Conservation (phyloP, 192 early-diverging fungal species). For the Coemansia sp. region DNA sequence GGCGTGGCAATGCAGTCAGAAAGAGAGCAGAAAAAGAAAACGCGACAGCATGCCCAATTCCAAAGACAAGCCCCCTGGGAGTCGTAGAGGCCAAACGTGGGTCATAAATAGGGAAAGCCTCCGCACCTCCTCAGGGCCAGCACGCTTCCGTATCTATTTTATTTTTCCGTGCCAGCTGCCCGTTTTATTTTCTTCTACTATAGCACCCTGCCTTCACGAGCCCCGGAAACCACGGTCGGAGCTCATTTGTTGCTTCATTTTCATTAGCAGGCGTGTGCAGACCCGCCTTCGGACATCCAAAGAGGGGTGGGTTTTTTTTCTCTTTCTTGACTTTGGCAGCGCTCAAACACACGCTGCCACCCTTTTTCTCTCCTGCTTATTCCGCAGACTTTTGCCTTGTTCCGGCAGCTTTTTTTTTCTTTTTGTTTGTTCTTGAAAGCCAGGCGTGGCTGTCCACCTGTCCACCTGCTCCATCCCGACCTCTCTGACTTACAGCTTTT, state of each 20-base stretch:
- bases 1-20: background rate
- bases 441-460: background rate
- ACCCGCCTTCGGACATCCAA: no score
- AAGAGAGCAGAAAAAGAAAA: background rate
- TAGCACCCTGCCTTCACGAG: background rate
- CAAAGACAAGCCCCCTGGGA: background rate
- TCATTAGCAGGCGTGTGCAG: background rate
- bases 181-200: background rate
- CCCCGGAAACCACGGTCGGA: background rate
- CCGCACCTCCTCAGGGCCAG: background rate
- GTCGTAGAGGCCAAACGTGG: background rate
- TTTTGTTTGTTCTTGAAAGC: slow-evolving; percentile 7
- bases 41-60: slow-evolving; percentile 1
- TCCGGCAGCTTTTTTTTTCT: background rate
- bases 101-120: background rate
- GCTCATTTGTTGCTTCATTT: background rate
- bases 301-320: background rate
- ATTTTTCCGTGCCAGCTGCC: background rate
- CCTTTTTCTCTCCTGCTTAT: slow-evolving; percentile 3
- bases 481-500: background rate
- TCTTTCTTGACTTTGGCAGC: background rate
- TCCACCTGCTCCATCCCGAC: background rate
- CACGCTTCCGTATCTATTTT: background rate
- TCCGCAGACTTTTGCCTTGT: slow-evolving; percentile 8
- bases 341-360: background rate